Base-by-base conservation (phyloP, 495 filamentous ascomycete genomes). In the Venustampulla echinocandica region DNA sequence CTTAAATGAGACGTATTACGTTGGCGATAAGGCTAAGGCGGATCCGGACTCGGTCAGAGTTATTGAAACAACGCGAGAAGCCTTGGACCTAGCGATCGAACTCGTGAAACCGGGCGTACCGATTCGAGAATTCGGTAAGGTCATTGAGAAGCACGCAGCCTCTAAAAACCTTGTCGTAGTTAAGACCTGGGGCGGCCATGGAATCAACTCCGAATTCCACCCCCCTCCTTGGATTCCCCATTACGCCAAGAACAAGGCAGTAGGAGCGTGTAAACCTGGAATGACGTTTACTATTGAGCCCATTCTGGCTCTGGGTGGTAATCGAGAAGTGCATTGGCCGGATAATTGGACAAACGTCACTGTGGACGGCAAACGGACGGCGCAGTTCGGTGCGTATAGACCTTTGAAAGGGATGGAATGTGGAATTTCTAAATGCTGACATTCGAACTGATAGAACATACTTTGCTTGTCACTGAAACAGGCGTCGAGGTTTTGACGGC, bases 281-380 rank as follows among this genome's bases (percentile, higher is more conserved):
- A 92, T 93, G 88, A 88, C 83, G 52, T 94, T 94, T 49, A 93
- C 88, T 1, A 93, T 94, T 48, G 87, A 94, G 66, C 87, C 87
- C 13, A 94, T 94, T 86, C 85, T 94, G 53, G 84, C 84, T 32
- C 63, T 87, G 9, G 88, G 87, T 18, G 87, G 80, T 10, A 79
- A 87, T 56, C 74, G 76, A 30, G 87, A 94, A 56, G 75, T 82
- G 46, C 90, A 83, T 0, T 94, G 87, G 87, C 87, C 87, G 2
- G 87, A 94, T 61, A 78, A 90, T 61, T 94, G 87, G 87, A 94
- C 87, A 1, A 88, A 82, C 57, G 80, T 79, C 19, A 94, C 87
- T 0, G 74, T 76, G 30, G 87, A 94, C 58, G 87, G 87, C 10
- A 82, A 82, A 61, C 67, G 75, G 63, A 90, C 85, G 14, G 87